Conservation (phyloP, 371 early-diverging fungal genomes). For the Mucor racemosus region DNA sequence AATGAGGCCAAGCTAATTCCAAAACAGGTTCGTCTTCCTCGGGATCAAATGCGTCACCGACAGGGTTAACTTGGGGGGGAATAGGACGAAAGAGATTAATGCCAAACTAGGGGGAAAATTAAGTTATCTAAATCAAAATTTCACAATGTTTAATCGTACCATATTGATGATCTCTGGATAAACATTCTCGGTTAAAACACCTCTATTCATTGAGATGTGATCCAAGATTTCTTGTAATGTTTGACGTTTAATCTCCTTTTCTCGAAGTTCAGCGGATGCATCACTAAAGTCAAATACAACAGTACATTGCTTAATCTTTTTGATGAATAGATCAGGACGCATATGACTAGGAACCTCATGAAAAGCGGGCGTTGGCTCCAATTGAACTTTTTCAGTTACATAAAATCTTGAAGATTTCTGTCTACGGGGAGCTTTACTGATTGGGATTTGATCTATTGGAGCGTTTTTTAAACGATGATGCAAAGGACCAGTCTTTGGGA, state of each 20-base stretch:
- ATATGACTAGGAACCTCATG: conserved; percentile 77
- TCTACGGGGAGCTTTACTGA: conserved; percentile 81
- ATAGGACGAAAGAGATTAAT: conserved; percentile 91
- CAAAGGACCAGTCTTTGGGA: conserved; percentile 75
- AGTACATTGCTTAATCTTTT: conserved; percentile 88
- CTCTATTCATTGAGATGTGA: conserved; percentile 83
- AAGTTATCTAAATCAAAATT: background rate
- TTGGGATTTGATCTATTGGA: conserved; percentile 79
- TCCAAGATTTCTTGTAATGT: conserved; percentile 89
- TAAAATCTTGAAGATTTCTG: conserved; percentile 87
- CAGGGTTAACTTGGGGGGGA: conserved; percentile 92
- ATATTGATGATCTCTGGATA: conserved; percentile 90
- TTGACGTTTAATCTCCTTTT: conserved; percentile 93
- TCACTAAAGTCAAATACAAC: conserved; percentile 94
- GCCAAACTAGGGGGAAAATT: conserved; percentile 67
- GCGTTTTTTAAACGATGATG: conserved; percentile 74
- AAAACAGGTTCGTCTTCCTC: conserved; percentile 97
- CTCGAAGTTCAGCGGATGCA: conserved; percentile 80
- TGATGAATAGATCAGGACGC: conserved; percentile 79
- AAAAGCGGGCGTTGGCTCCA: conserved; percentile 75
- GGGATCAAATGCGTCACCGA: conserved; percentile 95
- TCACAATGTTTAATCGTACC: conserved; percentile 58
- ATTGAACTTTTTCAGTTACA: conserved; percentile 76
- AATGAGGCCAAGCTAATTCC: conserved; percentile 95
- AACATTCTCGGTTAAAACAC: conserved; percentile 82